Evolutionary conservation across 169 alveolate genomes (phyloP).

Genomic region (Plasmodium inui): DNA sequence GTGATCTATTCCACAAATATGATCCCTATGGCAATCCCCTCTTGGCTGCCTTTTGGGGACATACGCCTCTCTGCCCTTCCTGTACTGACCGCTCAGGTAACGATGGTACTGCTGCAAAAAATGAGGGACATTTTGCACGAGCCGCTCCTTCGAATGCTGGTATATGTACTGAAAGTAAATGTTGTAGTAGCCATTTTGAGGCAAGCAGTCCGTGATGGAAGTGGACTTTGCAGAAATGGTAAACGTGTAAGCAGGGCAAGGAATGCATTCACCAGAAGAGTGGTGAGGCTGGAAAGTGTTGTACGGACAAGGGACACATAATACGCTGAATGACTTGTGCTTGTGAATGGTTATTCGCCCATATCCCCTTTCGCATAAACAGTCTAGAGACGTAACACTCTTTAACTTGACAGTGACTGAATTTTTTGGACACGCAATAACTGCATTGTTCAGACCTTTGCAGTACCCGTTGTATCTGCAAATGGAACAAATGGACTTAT

Average conservation of each 20-base stretch:
- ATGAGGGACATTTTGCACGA: constrained; percentile 10
- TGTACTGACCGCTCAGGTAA: constrained; percentile 21
- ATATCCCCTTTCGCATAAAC: constrained; percentile 81
- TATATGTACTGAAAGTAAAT: constrained; percentile 27
- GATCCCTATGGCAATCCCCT: background rate
- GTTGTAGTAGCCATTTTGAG: constrained; percentile 80
- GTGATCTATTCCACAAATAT: background rate
- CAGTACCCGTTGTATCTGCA: constrained; percentile 48
- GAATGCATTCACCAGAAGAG: constrained; percentile 78
- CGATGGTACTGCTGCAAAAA: constrained; percentile 46
- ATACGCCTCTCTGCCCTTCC: background rate
- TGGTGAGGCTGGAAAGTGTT: constrained; percentile 81
- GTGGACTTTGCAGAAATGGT: constrained; percentile 75
- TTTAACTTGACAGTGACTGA: constrained; percentile 39
- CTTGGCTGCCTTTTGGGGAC: background rate
- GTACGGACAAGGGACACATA: constrained; percentile 80
- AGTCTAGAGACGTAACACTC: constrained; percentile 74
- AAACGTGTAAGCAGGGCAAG: constrained; percentile 83
- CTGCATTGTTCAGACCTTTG: constrained; percentile 18
- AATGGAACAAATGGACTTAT: constrained; percentile 43
- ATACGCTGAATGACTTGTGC: constrained; percentile 65
- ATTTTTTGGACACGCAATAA: constrained; percentile 27
- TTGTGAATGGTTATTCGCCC: constrained; percentile 76
- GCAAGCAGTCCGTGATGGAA: constrained; percentile 78
- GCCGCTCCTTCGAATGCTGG: background rate